Base-by-base conservation (phyloP, 2,329 filamentous ascomycete species). In the Trichoderma guizhouense region DNA sequence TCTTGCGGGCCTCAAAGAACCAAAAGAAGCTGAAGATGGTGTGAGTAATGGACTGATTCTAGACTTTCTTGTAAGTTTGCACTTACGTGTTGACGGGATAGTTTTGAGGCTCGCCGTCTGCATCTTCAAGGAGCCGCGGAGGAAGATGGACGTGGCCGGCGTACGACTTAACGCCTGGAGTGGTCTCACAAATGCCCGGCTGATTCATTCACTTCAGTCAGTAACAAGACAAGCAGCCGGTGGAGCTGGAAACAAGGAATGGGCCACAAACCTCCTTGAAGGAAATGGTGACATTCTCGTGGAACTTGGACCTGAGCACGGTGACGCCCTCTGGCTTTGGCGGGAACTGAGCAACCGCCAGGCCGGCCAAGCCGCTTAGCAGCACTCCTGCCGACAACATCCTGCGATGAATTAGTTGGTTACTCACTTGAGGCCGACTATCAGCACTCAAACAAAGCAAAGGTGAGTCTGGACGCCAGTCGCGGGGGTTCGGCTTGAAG, bases 111-210 rank as follows among this genome's bases (percentile, higher is more conserved):
- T 72, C 89, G 74, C 89, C 88, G 71, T 75, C 72, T 8, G 74
- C 73, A 61, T 79, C 80, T 39, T 85, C 79, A 32, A 75, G 63
- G 36, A 78, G 74, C 60, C 78, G 80, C 2, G 87, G 79, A 24
- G 88, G 84, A 67, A 91, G 78, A 73, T 84, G 83, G 67, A 92
- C 86, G 80, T 91, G 90, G 74, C 90, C 90, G 9, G 88, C 85
- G 79, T 89, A 92, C 81, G 81, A 90, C 87, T 81, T 91, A 86
- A 83, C 89, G 83, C 82, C 91, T 82, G 67, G 84, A 79, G 74
- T 85, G 66, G 81, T 90, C 89, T 76, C 87, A 82, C 74, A 91
- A 87, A 78, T 84, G 79, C 81, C 90, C 87, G 71, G 88, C 90
- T 86, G 47, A n/a, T 34, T 53, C 18, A 26, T 28, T 9, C 57